phyloP scores from a whole-genome alignment of 2,329 filamentous ascomycete genomes.

The Penicillium griseofulvum region DNA sequence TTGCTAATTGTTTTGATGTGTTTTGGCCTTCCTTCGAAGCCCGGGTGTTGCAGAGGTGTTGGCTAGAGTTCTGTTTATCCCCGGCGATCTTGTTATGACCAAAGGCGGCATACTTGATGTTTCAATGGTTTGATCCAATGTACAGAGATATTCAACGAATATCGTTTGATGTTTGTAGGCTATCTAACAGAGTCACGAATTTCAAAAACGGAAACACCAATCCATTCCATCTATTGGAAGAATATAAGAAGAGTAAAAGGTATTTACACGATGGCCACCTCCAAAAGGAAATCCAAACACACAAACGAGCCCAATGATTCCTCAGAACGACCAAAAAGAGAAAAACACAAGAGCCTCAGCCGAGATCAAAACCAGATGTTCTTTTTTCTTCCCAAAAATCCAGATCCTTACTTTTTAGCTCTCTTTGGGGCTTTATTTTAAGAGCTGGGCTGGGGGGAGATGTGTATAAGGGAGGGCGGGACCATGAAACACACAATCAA shows the following conservation, averaged over 20 bases:
- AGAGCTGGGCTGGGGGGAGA: slow-evolving; percentile 1
- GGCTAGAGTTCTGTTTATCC: not conserved
- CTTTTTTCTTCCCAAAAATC: not conserved
- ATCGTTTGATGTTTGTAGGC: not conserved
- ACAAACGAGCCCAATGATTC: slow-evolving; percentile 14
- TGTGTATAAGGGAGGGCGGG: slow-evolving; percentile 9
- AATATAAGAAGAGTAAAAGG: slow-evolving; percentile 31
- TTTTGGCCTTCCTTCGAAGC: not conserved
- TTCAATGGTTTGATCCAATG: not conserved
- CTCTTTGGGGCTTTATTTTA: slow-evolving; percentile 3
- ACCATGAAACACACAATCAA: slow-evolving; percentile 31
- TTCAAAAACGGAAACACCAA: slow-evolving; percentile 16
- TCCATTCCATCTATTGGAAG: slow-evolving; percentile 34
- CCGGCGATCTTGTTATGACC: not conserved
- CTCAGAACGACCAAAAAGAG: slow-evolving; percentile 2
- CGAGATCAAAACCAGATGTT: slow-evolving; percentile 4
- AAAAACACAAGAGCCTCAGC: slow-evolving; percentile 1
- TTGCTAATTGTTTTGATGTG: not conserved
- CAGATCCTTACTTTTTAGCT: not conserved
- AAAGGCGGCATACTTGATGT: not conserved
- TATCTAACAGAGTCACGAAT: not conserved
- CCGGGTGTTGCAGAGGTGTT: not conserved
- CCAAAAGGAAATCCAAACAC: slow-evolving; percentile 14
- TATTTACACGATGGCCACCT: slow-evolving; percentile 22
- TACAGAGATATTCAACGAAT: not conserved